phyloP scores from a whole-genome alignment of 139 green algal species.

The Chlamydomonas schloesseri region DNA sequence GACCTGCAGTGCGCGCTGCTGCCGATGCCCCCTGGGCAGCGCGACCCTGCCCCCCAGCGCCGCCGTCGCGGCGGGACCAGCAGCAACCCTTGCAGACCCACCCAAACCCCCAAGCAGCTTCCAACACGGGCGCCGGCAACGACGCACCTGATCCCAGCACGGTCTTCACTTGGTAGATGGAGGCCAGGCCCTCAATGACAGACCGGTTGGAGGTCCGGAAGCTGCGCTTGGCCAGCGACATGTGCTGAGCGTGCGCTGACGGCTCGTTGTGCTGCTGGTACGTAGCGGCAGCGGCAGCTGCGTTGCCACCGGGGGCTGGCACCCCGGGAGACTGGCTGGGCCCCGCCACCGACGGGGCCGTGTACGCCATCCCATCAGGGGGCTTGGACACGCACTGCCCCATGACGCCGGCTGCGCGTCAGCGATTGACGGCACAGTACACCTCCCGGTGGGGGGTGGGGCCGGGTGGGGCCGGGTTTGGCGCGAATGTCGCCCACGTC shows the following conservation, averaged over 20 bases:
- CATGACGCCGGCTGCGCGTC: background rate
- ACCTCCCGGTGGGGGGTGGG: no score
- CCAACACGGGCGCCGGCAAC: no score
- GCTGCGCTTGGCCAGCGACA: slow-evolving; percentile 1
- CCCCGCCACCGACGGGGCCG: background rate
- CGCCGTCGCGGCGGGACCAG: no score
- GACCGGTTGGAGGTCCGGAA: slow-evolving; percentile 29
- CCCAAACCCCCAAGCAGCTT: no score
- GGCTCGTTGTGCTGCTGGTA: background rate
- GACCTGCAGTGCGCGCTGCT: no score
- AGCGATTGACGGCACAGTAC: no score
- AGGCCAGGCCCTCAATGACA: slow-evolving; percentile 27
- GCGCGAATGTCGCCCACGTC: no score
- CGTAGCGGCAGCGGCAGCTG: background rate
- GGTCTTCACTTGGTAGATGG: slow-evolving; percentile 39
- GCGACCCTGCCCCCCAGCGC: no score
- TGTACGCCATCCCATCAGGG: slow-evolving; percentile 15
- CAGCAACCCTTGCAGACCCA: no score
- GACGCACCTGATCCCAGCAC: slow-evolving; percentile 39
- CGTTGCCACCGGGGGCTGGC: background rate
- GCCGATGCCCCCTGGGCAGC: no score
- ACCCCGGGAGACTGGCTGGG: background rate
- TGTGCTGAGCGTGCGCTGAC: background rate
- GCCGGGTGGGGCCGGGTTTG: no score
- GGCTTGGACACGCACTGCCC: slow-evolving; percentile 43